Evolutionary conservation across 2,329 filamentous ascomycete species (phyloP), one percentile per base, ranked within the genome.

Genomic region (Tolypocladium tundrense): DNA sequence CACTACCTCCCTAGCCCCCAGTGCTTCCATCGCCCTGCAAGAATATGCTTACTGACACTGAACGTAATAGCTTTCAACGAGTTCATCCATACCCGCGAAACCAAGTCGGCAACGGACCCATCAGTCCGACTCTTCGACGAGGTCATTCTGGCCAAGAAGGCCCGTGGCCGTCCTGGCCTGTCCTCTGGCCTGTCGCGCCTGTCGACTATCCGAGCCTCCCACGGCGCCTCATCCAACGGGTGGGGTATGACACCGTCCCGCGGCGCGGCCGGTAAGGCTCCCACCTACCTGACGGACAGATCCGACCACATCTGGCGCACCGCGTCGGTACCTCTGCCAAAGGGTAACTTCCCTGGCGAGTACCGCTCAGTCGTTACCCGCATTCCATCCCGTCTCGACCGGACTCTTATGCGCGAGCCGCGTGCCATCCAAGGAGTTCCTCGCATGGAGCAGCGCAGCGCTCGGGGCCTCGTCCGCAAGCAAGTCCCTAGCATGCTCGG

Each of bases 351-450:
- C 62, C 76, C 80, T 0, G 82, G 83, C 59, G 82, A 86, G 63
- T 88, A 88, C 72, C 78, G 80, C 59, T 73, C 78, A 39, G 77
- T 85, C 16, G 77, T 84, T 57, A 84, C 84, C 14, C 75, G 85
- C 63, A 85, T 90, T 42, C 94, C 94, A 6, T 85, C 90, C 9
- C 92, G 90, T 67, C 80, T 99, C 11, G 94, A 99, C 66, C 82
- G 87, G 4, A 83, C 85, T 16, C 77, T 97, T 53, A 96, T 97
- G 91, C 90, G 91, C 70, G 92, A 97, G 73, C 92, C 92, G 37
- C 83, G 92, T 59, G 86, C 90, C 61, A 93, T 96, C 43, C 91
- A 96, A 70, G 92, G 92, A 41, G 86, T 91, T n/a, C 91, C 91
- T 31, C 76, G 83, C 40, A 78, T 80, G 21, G 80, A 83, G 59